These are phyloP conservation scores for Wickerhamiella hasegawae DNA, from an alignment of 805 yeast species.

Conservation along the genomic window DNA sequence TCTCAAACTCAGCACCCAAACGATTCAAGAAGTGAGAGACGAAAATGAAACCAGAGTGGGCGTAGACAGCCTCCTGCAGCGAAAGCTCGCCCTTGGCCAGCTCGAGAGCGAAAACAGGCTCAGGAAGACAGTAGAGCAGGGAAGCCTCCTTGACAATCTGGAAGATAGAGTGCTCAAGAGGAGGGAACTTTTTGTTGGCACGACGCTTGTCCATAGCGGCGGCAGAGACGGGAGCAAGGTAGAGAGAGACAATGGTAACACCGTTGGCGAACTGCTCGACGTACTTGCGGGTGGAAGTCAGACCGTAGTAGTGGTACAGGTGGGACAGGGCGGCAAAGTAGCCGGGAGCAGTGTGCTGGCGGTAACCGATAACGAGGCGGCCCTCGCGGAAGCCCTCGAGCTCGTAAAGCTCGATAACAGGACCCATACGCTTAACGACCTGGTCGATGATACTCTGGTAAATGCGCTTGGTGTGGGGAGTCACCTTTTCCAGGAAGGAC, in stretches of 20 bases:
- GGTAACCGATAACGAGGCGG: slow-evolving; percentile 77
- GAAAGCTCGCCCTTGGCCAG: slow-evolving; percentile 68
- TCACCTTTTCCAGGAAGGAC: slow-evolving; percentile 61
- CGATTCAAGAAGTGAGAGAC: slow-evolving; percentile 90
- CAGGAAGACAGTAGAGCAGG: slow-evolving; percentile 77
- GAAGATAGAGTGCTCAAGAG: slow-evolving; percentile 60
- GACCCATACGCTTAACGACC: slow-evolving; percentile 68
- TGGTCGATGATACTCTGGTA: slow-evolving; percentile 58
- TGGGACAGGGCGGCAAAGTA: slow-evolving; percentile 78
- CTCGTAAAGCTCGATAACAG: slow-evolving; percentile 77
- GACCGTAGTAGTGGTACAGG: slow-evolving; percentile 75
- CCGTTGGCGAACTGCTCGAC: slow-evolving; percentile 91
- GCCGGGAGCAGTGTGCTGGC: slow-evolving; percentile 68
- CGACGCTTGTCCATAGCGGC: slow-evolving; percentile 17
- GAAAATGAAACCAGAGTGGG: slow-evolving; percentile 84
- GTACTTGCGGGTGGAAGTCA: slow-evolving; percentile 73
- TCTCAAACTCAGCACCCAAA: slow-evolving; percentile 75
- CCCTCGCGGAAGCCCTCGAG: slow-evolving; percentile 69
- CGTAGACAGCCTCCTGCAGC: slow-evolving; percentile 85
- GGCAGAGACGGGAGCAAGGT: slow-evolving; percentile 37
- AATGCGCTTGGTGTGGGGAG: slow-evolving; percentile 60
- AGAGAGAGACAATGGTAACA: slow-evolving; percentile 70
- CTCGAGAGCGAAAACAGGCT: slow-evolving; percentile 58
- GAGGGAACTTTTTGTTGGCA: slow-evolving; percentile 20
- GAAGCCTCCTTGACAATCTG: slow-evolving; percentile 93